Evolutionary conservation across 345 rosid species (phyloP).

Genomic region (Eucalyptus curtisii): DNA sequence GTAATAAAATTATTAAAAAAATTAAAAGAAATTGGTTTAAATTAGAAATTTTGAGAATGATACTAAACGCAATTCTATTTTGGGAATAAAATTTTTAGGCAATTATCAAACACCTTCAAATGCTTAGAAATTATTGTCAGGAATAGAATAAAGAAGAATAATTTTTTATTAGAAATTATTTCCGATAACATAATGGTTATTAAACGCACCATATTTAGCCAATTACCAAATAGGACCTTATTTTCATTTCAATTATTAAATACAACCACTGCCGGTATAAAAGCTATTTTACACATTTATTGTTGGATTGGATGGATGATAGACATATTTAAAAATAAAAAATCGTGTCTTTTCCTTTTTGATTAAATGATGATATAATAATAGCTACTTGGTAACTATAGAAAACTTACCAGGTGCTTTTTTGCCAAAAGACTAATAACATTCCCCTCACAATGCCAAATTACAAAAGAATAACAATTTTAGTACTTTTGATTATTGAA

Average conservation of each 20-base stretch:
- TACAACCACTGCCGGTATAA: background rate
- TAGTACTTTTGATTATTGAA: background rate
- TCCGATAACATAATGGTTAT: rapidly evolving
- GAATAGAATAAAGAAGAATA: too few species aligned
- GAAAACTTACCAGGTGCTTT: background rate
- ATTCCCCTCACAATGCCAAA: background rate
- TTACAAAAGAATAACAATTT: background rate
- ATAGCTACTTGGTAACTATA: background rate
- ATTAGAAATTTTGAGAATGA: too few species aligned
- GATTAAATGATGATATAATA: background rate
- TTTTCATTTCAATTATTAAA: background rate
- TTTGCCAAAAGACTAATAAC: background rate
- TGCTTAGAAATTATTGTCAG: too few species aligned
- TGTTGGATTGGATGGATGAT: background rate
- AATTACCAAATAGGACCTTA: too few species aligned
- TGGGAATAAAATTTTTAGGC: too few species aligned
- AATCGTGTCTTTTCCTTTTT: background rate
- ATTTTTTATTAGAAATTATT: too few species aligned
- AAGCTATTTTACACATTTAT: background rate
- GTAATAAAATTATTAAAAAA: too few species aligned
- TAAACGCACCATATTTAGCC: too few species aligned
- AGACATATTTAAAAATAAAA: background rate
- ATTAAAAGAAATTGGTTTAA: too few species aligned
- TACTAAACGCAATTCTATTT: too few species aligned
- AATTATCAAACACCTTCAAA: too few species aligned